Evolutionary conservation across 1,139 yeast species (phyloP).

Genomic region (Candida gigantensis): DNA sequence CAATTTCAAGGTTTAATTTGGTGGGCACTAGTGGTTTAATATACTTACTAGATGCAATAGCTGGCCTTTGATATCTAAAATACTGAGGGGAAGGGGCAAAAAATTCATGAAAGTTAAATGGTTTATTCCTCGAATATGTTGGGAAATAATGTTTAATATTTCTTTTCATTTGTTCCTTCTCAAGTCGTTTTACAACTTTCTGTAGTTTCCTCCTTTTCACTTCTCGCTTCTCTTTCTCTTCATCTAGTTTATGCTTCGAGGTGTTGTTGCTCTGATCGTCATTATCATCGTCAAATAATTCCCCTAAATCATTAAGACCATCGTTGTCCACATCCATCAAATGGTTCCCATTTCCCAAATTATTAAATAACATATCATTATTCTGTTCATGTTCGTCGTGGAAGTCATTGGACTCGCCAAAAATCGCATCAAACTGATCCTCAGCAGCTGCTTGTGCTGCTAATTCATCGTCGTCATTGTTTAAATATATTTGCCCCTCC

Average conservation of each 20-base stretch:
- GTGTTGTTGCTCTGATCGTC: not conserved
- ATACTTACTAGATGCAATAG: slow-evolving; percentile 36
- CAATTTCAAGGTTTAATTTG: slow-evolving; percentile 49
- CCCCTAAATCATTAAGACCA: slow-evolving; percentile 37
- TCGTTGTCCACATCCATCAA: slow-evolving; percentile 16
- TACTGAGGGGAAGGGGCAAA: slow-evolving; percentile 65
- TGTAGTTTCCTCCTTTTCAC: slow-evolving; percentile 28
- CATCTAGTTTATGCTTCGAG: slow-evolving; percentile 23
- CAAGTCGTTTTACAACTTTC: slow-evolving; percentile 32
- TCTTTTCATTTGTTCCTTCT: slow-evolving; percentile 32
- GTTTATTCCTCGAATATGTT: slow-evolving; percentile 53
- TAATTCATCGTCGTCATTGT: slow-evolving; percentile 34
- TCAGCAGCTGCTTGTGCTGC: slow-evolving; percentile 38
- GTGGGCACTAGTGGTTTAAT: slow-evolving; percentile 64
- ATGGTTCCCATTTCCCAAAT: slow-evolving; percentile 19
- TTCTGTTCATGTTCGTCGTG: slow-evolving; percentile 9
- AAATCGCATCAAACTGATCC: slow-evolving; percentile 51
- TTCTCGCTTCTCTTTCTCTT: slow-evolving; percentile 23
- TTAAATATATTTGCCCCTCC: slow-evolving; percentile 10
- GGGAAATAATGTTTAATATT: slow-evolving; percentile 60
- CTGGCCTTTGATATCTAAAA: slow-evolving; percentile 54
- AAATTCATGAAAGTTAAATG: slow-evolving; percentile 65
- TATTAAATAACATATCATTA: slow-evolving; percentile 16
- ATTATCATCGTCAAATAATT: slow-evolving; percentile 29
- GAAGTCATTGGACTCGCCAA: slow-evolving; percentile 38